phyloP scores from a whole-genome alignment of 2,329 filamentous ascomycete genomes.

The Claviceps pusilla region DNA sequence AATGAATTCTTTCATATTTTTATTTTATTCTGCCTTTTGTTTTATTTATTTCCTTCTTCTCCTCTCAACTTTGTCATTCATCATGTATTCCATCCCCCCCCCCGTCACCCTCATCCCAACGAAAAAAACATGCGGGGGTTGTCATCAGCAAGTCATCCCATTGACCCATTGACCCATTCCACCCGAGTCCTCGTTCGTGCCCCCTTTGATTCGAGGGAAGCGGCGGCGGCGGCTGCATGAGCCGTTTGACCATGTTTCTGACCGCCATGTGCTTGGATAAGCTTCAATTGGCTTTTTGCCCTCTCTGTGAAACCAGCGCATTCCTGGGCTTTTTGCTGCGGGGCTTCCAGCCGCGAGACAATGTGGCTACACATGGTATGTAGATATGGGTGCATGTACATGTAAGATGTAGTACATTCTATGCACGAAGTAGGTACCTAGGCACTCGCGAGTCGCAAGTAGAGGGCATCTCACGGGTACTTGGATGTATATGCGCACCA shows the following conservation, averaged over 20 bases:
- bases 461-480: too few species aligned
- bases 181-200: too few species aligned
- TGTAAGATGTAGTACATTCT: too few species aligned
- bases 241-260: slow-evolving; percentile 1
- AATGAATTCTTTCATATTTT: too few species aligned
- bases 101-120: neutral
- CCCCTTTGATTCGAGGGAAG: too few species aligned
- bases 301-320: neutral
- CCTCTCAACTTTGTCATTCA: too few species aligned
- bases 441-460: too few species aligned
- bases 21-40: neutral
- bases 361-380: too few species aligned
- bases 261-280: neutral
- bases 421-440: too few species aligned
- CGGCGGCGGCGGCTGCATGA: neutral
- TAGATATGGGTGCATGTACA: too few species aligned
- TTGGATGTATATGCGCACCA: too few species aligned
- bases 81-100: neutral
- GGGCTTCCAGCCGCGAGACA: neutral
- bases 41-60: too few species aligned
- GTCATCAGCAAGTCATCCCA: neutral
- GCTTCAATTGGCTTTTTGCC: neutral
- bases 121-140: neutral
- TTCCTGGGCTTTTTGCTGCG: neutral
- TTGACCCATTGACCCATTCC: neutral